phyloP scores from a whole-genome alignment of 1,139 yeast genomes.

The Blastobotrys buckinghamii region DNA sequence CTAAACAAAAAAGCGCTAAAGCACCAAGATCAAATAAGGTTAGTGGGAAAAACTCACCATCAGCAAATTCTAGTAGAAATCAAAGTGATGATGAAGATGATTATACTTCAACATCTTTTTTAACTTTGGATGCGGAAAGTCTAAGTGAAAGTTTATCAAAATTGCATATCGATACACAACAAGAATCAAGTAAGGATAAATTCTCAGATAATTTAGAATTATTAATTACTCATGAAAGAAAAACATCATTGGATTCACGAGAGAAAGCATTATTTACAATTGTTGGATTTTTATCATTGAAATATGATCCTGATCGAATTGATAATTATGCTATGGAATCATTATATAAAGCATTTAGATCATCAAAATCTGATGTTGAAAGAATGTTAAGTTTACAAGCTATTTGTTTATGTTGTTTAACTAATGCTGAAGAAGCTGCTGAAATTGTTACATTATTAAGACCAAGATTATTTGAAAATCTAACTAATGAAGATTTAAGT shows the following conservation, averaged over 20 bases:
- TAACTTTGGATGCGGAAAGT: slow-evolving; percentile 19
- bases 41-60: slow-evolving; percentile 19
- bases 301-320: slow-evolving; percentile 31
- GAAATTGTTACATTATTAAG: slow-evolving; percentile 7
- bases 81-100: slow-evolving; percentile 24
- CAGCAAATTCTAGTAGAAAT: slow-evolving; percentile 19
- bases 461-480: slow-evolving; percentile 19
- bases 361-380: slow-evolving; percentile 31
- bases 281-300: slow-evolving; percentile 25
- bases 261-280: slow-evolving; percentile 31
- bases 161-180: slow-evolving; percentile 8
- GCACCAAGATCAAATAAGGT: slow-evolving; percentile 15
- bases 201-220: slow-evolving; percentile 28
- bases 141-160: slow-evolving; percentile 19
- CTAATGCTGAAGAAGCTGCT: slow-evolving; percentile 5
- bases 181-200: slow-evolving; percentile 19
- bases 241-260: slow-evolving; percentile 30
- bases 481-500: slow-evolving; percentile 17
- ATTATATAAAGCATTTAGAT: slow-evolving; percentile 25
- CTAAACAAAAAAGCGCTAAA: slow-evolving; percentile 15
- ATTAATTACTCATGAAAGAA: slow-evolving; percentile 28
- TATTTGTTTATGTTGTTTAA: slow-evolving; percentile 25
- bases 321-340: slow-evolving; percentile 20
- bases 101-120: slow-evolving; percentile 21
- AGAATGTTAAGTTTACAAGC: slow-evolving; percentile 29